Percentiles rank a stretch among this genome's conserved stretches.
These are phyloP conservation scores for Plantago ovata DNA, from an alignment of 257 asterid species.

Conservation along the genomic window DNA sequence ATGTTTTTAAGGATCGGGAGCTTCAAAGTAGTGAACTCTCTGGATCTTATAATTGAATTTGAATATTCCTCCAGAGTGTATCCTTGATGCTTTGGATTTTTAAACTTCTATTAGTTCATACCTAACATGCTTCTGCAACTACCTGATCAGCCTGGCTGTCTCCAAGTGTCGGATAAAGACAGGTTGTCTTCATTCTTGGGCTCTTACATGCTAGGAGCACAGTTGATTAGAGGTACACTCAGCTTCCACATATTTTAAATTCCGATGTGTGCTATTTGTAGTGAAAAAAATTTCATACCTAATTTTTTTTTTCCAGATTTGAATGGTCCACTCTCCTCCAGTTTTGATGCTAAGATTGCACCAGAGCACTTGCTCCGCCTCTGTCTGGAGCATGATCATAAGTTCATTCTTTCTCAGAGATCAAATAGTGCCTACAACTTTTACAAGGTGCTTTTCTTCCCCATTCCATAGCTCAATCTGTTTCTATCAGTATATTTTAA, in stretches of 20 bases:
- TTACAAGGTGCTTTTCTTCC: constrained; percentile 48
- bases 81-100: constrained; percentile 4
- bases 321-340: constrained; percentile 54
- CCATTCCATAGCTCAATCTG: constrained; percentile 4
- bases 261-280: neutral
- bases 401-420: constrained; percentile 34
- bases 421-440: constrained; percentile 56
- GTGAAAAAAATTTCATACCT: constrained; percentile 5
- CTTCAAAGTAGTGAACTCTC: no score
- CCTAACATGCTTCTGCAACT: constrained; percentile 11
- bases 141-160: constrained; percentile 51
- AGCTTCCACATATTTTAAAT: constrained; percentile 12
- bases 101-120: constrained; percentile 9
- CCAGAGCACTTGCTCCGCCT: constrained; percentile 86
- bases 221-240: constrained; percentile 52
- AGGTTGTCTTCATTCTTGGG: constrained; percentile 52
- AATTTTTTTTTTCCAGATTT: constrained; percentile 37
- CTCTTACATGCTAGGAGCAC: constrained; percentile 62
- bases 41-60: no score
- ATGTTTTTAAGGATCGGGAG: no score
- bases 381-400: constrained; percentile 74
- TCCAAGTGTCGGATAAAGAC: constrained; percentile 56
- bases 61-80: no score
- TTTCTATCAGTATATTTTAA: neutral
- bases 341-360: constrained; percentile 66